Percentiles rank a stretch among this genome's conserved stretches.
phyloP scores from a whole-genome alignment of 1,139 yeast genomes.

The Saccharomyces pastorianus region DNA sequence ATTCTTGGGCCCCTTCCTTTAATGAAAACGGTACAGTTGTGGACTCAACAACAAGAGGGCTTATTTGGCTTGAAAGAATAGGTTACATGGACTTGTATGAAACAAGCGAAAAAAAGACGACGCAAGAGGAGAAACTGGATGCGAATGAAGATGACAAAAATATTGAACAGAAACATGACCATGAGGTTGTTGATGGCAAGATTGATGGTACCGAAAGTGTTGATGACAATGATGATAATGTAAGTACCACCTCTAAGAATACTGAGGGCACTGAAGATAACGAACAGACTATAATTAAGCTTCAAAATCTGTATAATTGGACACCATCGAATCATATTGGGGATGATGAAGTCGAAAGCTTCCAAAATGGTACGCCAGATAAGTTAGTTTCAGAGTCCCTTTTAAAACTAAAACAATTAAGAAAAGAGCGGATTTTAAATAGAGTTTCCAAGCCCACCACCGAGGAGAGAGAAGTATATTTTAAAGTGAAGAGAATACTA shows the following conservation, averaged over 20 bases:
- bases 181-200: slow-evolving; percentile 6
- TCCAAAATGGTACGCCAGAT: slow-evolving; percentile 41
- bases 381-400: slow-evolving; percentile 50
- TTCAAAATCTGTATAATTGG: slow-evolving; percentile 48
- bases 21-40: slow-evolving; percentile 69
- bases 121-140: slow-evolving; percentile 4
- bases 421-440: slow-evolving; percentile 48
- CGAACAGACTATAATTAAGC: slow-evolving; percentile 37
- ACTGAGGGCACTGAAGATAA: slow-evolving; percentile 10
- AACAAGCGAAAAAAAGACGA: slow-evolving; percentile 16
- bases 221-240: slow-evolving; percentile 9
- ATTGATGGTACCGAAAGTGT: neutral
- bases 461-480: slow-evolving; percentile 44
- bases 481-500: slow-evolving; percentile 43
- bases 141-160: slow-evolving; percentile 9
- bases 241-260: slow-evolving; percentile 20
- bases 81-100: slow-evolving; percentile 47
- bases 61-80: slow-evolving; percentile 72
- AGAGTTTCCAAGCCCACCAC: slow-evolving; percentile 35
- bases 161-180: slow-evolving; percentile 10
- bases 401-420: slow-evolving; percentile 51
- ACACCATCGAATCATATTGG: slow-evolving; percentile 43
- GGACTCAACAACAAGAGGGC: slow-evolving; percentile 53
- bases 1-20: slow-evolving; percentile 69
- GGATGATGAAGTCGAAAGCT: slow-evolving; percentile 46